Evolutionary conservation across 192 early-diverging fungal genomes (phyloP).

Genomic region (Coemansia asiatica): DNA sequence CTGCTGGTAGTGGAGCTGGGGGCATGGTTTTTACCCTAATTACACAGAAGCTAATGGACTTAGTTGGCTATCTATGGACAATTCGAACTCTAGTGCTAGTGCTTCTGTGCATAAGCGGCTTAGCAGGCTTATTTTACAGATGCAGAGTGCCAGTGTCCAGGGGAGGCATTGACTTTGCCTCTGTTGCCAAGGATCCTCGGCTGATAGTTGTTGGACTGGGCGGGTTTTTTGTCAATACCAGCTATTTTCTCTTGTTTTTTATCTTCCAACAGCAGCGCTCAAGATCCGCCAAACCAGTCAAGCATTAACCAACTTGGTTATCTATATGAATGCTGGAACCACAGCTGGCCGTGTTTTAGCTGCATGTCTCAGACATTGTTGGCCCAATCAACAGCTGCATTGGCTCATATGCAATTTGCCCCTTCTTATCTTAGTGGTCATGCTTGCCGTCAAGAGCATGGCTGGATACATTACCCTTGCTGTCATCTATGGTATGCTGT

Average conservation of each 20-base stretch:
- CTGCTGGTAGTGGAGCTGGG: slow-evolving; percentile 74
- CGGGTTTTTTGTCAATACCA: slow-evolving; percentile 37
- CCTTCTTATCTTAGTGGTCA: slow-evolving; percentile 30
- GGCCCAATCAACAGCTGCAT: slow-evolving; percentile 44
- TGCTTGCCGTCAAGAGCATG: slow-evolving; percentile 43
- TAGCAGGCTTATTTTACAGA: slow-evolving; percentile 30
- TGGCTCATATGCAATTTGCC: slow-evolving; percentile 26
- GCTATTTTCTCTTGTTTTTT: slow-evolving; percentile 44
- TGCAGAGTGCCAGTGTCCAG: slow-evolving; percentile 21
- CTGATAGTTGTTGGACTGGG: slow-evolving; percentile 23
- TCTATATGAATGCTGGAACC: slow-evolving; percentile 49
- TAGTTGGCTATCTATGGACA: slow-evolving; percentile 38
- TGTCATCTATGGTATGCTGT: slow-evolving; percentile 32
- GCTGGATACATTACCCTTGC: slow-evolving; percentile 30
- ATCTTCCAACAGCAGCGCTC: slow-evolving; percentile 46
- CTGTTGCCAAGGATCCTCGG: slow-evolving; percentile 27
- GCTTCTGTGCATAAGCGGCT: slow-evolving; percentile 23
- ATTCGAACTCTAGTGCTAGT: slow-evolving; percentile 33
- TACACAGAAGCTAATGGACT: slow-evolving; percentile 59
- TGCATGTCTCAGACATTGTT: slow-evolving; percentile 16
- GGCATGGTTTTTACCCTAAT: slow-evolving; percentile 66
- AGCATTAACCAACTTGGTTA: slow-evolving; percentile 31
- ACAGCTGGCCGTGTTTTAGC: slow-evolving; percentile 33
- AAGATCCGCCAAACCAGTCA: slow-evolving; percentile 37
- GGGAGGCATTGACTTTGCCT: slow-evolving; percentile 17